These are phyloP conservation scores for Chaetomiaceae sp. DNA, from an alignment of 2,329 filamentous ascomycete genomes.

Conservation along the genomic window DNA sequence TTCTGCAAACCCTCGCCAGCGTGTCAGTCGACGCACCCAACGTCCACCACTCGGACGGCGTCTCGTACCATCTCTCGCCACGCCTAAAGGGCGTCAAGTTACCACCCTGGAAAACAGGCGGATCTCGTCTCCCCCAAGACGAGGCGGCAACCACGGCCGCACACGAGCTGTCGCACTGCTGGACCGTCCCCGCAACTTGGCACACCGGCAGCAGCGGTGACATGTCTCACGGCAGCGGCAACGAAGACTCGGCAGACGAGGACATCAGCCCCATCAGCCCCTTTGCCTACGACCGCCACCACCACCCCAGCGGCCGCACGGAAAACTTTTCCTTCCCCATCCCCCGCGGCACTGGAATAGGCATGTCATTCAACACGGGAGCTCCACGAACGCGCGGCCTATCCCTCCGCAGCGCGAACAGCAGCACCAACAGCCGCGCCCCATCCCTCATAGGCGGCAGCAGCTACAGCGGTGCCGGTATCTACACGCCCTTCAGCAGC, in stretches of 20 bases:
- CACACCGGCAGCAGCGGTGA: conserved; percentile 19
- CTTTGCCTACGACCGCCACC: conserved; percentile 2
- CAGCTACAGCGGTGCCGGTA: too few relatives aligned
- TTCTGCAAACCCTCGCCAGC: conserved; percentile 55
- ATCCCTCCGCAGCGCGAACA: conserved; percentile 5
- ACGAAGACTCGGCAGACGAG: conserved; percentile 27
- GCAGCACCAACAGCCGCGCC: conserved; percentile 19
- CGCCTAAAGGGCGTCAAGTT: conserved; percentile 46
- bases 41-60: conserved; percentile 47
- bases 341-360: conserved; percentile 14
- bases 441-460: conserved; percentile 24
- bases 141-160: too few relatives aligned
- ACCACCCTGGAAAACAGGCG: conserved; percentile 48
- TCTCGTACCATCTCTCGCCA: conserved; percentile 54
- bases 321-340: conserved; percentile 25
- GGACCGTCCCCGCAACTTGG: conserved; percentile 42
- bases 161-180: conserved; percentile 51
- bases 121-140: not conserved
- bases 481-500: not conserved
- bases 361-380: too few relatives aligned
- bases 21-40: conserved; percentile 54
- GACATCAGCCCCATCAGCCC: conserved; percentile 24
- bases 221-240: conserved; percentile 24
- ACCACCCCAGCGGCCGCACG: conserved; percentile 1
- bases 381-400: too few relatives aligned